Percentiles rank a stretch among this genome's conserved stretches.
Evolutionary conservation across 108 stramenopile species (phyloP).

Genomic region (Schizochytrium sp.): DNA sequence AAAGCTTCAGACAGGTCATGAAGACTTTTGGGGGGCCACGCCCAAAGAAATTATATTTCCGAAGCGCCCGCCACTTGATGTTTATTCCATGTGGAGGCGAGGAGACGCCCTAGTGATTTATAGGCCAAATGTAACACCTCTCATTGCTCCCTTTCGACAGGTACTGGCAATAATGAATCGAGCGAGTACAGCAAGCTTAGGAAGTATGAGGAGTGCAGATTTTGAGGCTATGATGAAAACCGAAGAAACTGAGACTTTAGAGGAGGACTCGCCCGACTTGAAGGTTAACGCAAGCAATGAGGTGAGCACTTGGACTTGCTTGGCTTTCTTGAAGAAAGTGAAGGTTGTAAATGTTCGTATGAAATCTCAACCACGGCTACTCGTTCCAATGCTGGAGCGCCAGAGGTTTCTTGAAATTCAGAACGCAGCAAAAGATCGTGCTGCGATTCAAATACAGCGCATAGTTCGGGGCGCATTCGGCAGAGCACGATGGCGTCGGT

Average conservation of each 20-base stretch:
- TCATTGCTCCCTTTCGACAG: not conserved
- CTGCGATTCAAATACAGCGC: not conserved
- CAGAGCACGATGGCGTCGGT: not conserved
- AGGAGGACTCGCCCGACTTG: not conserved
- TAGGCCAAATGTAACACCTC: not conserved
- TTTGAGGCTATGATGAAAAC: not conserved
- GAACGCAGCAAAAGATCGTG: not conserved
- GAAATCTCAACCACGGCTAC: not conserved
- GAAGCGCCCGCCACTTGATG: not conserved
- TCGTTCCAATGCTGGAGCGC: conserved; percentile 22
- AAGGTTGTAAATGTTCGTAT: not conserved
- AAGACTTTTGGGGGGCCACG: not conserved
- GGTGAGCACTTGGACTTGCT: not conserved
- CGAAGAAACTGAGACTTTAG: not conserved
- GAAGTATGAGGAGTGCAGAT: not conserved
- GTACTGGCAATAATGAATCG: not conserved
- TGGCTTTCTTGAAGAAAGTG: not conserved
- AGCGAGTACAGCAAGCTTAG: not conserved
- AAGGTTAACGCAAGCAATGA: not conserved
- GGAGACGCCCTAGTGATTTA: not conserved
- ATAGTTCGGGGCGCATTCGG: conserved; percentile 27
- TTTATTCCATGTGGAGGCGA: not conserved
- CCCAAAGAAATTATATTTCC: not conserved
- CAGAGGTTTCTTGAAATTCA: not conserved
- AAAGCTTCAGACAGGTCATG: not conserved